phyloP scores from a whole-genome alignment of 2,329 filamentous ascomycete species.

The Colletotrichum plurivorum region DNA sequence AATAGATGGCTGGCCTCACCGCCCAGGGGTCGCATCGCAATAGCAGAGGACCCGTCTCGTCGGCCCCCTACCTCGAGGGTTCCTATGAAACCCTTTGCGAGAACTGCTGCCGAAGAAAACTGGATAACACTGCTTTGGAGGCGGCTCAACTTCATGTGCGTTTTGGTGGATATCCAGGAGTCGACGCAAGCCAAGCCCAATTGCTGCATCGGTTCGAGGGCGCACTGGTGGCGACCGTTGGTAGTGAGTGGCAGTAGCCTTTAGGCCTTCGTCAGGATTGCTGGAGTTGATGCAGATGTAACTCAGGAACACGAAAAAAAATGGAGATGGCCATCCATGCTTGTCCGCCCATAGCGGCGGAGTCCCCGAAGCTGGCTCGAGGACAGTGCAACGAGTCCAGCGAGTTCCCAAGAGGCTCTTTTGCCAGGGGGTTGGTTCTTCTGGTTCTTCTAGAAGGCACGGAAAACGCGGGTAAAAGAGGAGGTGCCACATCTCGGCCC shows the following conservation, averaged over 20 bases:
- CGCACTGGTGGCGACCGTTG: conserved; percentile 10
- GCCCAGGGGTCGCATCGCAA: conserved; percentile 9
- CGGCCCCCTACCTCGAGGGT: background rate
- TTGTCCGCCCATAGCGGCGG: conserved; percentile 23
- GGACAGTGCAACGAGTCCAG: conserved; percentile 12
- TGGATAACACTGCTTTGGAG: background rate
- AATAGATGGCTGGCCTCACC: conserved; percentile 19
- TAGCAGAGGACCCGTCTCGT: background rate
- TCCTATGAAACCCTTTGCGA: conserved; percentile 27
- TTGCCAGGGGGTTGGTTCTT: conserved; percentile 28
- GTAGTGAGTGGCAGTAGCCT: conserved; percentile 4
- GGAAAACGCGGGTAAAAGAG: conserved; percentile 38
- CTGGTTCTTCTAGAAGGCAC: conserved; percentile 37
- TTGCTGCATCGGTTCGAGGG: background rate
- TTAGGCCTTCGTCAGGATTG: conserved; percentile 17
- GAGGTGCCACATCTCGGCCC: conserved; percentile 37
- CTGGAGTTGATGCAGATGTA: conserved; percentile 15
- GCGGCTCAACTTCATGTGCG: conserved; percentile 7
- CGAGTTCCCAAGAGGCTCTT: conserved; percentile 22
- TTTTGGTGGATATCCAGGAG: conserved; percentile 17
- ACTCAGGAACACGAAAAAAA: conserved; percentile 11
- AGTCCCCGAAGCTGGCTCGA: conserved; percentile 34
- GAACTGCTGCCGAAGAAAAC: conserved; percentile 29
- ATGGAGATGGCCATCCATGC: conserved; percentile 28
- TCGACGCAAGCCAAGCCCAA: conserved; percentile 19